Percentiles rank a stretch among this genome's conserved stretches.
These are phyloP conservation scores for Mimosa pudica DNA, from an alignment of 306 rosid genomes.

Conservation along the genomic window DNA sequence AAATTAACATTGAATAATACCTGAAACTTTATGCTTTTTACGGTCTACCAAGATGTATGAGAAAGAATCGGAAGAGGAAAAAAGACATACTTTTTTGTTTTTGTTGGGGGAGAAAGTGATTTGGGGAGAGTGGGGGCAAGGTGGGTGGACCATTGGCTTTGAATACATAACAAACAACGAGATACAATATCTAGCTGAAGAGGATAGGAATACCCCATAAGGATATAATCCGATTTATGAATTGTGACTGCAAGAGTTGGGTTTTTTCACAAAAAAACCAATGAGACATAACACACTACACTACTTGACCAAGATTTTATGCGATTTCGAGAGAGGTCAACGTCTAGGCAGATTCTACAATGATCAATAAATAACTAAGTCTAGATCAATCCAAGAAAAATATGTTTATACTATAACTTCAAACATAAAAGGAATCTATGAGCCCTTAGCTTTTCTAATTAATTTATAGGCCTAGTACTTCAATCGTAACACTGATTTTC, in stretches of 20 bases:
- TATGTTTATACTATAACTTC: neutral
- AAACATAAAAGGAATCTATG: neutral
- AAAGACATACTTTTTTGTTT: neutral
- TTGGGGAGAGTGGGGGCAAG: neutral
- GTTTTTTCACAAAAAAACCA: neutral
- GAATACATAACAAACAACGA: neutral
- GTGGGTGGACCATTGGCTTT: neutral
- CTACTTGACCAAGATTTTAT: neutral
- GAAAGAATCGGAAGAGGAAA: neutral
- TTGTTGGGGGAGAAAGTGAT: neutral
- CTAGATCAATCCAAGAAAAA: neutral
- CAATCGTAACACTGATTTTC: neutral
- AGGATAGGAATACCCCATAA: neutral
- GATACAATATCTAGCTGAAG: neutral
- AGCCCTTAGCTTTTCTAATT: neutral
- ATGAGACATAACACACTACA: neutral
- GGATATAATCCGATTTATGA: neutral
- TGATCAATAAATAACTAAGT: neutral
- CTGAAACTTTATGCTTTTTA: neutral
- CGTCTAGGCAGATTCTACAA: neutral
- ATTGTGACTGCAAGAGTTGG: neutral
- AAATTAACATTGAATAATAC: neutral
- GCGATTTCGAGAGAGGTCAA: neutral
- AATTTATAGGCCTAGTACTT: neutral
- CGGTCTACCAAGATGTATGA: neutral